phyloP scores from a whole-genome alignment of 345 rosid species.

The Salix arbutifolia region DNA sequence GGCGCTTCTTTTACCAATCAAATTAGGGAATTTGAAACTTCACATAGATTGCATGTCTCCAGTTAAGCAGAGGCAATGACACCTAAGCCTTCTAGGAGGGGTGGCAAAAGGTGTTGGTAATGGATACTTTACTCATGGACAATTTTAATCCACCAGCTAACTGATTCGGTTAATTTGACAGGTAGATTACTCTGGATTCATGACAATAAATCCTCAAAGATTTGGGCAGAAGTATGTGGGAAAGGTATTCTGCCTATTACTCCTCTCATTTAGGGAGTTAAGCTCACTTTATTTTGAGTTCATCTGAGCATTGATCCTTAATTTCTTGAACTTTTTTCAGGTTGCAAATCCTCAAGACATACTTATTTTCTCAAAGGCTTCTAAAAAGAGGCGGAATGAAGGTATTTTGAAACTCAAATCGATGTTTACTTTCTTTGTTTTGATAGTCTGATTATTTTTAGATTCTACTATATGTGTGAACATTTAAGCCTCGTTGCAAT shows the following conservation, averaged over 20 bases:
- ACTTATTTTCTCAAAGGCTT: constrained; percentile 88
- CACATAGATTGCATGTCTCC: too few species aligned
- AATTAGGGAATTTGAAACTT: too few species aligned
- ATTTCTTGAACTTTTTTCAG: constrained; percentile 32
- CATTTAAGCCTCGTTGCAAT: background rate
- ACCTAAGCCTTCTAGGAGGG: too few species aligned
- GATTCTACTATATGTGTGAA: background rate
- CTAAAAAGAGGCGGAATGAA: constrained; percentile 54
- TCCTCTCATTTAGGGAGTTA: constrained; percentile 4
- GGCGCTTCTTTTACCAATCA: too few species aligned
- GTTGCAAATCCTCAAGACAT: constrained; percentile 99
- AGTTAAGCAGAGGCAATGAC: too few species aligned
- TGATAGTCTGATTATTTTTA: constrained; percentile 1
- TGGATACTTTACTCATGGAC: background rate
- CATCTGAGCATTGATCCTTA: background rate
- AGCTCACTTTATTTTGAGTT: constrained; percentile 4
- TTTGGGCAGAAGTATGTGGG: constrained; percentile 99
- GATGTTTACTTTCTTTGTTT: background rate
- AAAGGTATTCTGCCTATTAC: constrained; percentile 51
- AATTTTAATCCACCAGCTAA: background rate
- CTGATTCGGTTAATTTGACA: constrained; percentile 30
- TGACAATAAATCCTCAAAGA: constrained; percentile 98
- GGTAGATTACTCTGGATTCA: constrained; percentile 98
- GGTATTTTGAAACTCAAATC: constrained; percentile 33
- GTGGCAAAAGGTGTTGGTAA: background rate